These are phyloP conservation scores for Ogataea nitratoaversa DNA, from an alignment of 805 yeast genomes.

Conservation along the genomic window DNA sequence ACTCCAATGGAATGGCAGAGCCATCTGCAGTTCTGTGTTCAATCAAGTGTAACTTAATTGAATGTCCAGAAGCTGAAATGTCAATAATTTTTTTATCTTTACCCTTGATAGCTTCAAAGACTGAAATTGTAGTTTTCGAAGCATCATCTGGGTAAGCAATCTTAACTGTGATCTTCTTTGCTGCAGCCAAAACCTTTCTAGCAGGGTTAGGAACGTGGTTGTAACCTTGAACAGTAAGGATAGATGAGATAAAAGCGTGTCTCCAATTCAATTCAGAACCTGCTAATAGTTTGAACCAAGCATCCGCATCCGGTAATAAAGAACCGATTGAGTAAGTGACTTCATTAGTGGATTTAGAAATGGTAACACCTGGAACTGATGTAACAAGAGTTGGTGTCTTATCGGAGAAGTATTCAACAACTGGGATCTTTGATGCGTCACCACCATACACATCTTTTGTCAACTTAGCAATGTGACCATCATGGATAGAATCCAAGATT, in stretches of 20 bases:
- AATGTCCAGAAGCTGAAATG: conserved; percentile 46
- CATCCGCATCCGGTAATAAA: conserved; percentile 30
- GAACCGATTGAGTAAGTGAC: conserved; percentile 37
- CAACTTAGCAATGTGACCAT: conserved; percentile 77
- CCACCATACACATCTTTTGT: conserved; percentile 66
- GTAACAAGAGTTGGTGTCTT: conserved; percentile 42
- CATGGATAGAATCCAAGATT: conserved; percentile 82
- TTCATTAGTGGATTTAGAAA: conserved; percentile 29
- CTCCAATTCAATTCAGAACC: conserved; percentile 83
- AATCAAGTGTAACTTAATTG: conserved; percentile 69
- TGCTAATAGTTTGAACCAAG: conserved; percentile 80
- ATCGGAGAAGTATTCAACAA: conserved; percentile 85
- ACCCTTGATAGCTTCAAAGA: conserved; percentile 72
- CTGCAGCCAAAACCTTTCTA: conserved; percentile 75
- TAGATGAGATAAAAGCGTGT: conserved; percentile 78
- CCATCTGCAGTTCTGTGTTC: conserved; percentile 86
- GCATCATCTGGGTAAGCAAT: conserved; percentile 49
- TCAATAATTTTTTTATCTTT: conserved; percentile 61
- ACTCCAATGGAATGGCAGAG: conserved; percentile 67
- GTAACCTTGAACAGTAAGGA: conserved; percentile 79
- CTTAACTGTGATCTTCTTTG: conserved; percentile 54
- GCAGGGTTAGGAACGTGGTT: conserved; percentile 77
- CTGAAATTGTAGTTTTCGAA: conserved; percentile 55
- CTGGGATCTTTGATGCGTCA: conserved; percentile 73
- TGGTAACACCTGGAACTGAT: conserved; percentile 34